Conservation (phyloP, 805 yeast genomes). For the Starmerella tilneyi region DNA sequence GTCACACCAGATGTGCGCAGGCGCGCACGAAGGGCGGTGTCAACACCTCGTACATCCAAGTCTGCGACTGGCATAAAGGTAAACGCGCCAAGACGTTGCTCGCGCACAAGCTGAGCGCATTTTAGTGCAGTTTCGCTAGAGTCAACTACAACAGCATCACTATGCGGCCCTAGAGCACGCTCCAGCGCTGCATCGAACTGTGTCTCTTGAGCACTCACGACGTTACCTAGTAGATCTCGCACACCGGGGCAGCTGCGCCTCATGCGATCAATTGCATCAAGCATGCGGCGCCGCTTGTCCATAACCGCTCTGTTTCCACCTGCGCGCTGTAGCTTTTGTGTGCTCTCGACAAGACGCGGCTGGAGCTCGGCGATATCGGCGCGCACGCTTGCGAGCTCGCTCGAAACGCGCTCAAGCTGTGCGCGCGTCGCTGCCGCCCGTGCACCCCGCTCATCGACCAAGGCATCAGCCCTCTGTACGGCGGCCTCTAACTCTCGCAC, state of each 20-base stretch:
- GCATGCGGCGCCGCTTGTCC: constrained; percentile 51
- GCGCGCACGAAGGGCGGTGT: constrained; percentile 33
- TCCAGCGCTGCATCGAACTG: constrained; percentile 22
- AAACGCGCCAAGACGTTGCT: constrained; percentile 74
- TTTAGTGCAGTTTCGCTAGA: constrained; percentile 54
- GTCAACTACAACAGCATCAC: constrained; percentile 80
- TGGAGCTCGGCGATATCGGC: constrained; percentile 23
- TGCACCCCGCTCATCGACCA: constrained; percentile 14
- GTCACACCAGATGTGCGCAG: constrained; percentile 25
- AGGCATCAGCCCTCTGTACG: constrained; percentile 12
- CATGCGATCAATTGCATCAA: constrained; percentile 63
- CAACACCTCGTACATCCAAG: constrained; percentile 37
- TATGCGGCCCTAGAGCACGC: constrained; percentile 61
- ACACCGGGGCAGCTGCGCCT: constrained; percentile 70
- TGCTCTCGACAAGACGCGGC: constrained; percentile 49
- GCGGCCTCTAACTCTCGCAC: constrained; percentile 6
- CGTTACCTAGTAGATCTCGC: constrained; percentile 65
- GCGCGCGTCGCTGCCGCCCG: constrained; percentile 15
- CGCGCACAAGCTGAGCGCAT: constrained; percentile 70
- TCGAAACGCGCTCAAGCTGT: constrained; percentile 16
- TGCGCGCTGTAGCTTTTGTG: constrained; percentile 56
- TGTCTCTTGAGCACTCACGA: constrained; percentile 53
- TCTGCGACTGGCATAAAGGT: constrained; percentile 83
- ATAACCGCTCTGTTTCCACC: constrained; percentile 70
- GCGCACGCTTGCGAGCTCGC: constrained; percentile 21